Conservation (phyloP, 148 eudicot genomes). For the Agrostemma githago region DNA sequence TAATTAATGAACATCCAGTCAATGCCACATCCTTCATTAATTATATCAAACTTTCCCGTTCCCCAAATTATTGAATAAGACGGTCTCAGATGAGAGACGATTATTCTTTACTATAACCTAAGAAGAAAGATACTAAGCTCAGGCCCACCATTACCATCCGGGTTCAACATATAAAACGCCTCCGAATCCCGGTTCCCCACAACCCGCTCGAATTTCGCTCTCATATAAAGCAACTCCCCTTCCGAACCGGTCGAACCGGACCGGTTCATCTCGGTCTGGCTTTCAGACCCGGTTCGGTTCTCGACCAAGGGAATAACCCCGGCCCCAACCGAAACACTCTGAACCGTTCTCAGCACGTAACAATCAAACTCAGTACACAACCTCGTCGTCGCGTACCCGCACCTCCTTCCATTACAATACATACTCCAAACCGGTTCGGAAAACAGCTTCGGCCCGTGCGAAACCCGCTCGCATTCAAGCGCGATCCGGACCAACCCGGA, state of each 20-base stretch:
- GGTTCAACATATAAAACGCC: conserved; percentile 86
- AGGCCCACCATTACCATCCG: conserved; percentile 85
- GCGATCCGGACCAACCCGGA: conserved; percentile 78
- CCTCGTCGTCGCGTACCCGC: conserved; percentile 60
- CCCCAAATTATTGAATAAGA: too few species aligned
- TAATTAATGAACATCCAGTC: too few species aligned
- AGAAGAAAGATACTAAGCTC: conserved; percentile 81
- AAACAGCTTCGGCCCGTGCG: conserved; percentile 22
- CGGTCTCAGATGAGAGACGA: too few species aligned
- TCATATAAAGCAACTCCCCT: conserved; percentile 80
- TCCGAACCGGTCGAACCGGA: conserved; percentile 21
- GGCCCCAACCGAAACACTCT: conserved; percentile 75
- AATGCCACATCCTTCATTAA: too few species aligned
- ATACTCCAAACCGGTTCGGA: conserved; percentile 66
- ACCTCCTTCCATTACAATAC: conserved; percentile 75
- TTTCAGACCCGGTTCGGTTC: conserved; percentile 22
- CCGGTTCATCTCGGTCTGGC: conserved; percentile 26
- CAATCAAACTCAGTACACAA: conserved; percentile 50
- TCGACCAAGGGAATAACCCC: conserved; percentile 75
- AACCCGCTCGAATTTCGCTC: conserved; percentile 78
- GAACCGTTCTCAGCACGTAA: conserved; percentile 61
- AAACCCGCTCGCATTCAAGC: conserved; percentile 51
- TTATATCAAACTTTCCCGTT: too few species aligned
- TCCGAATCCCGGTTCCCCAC: conserved; percentile 87
- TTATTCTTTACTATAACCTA: conserved; percentile 42